A percentile compares a stretch with the other conserved stretches of the same genome.
phyloP scores from a whole-genome alignment of 352 stramenopile genomes.

The Globisporangium takayamanum region DNA sequence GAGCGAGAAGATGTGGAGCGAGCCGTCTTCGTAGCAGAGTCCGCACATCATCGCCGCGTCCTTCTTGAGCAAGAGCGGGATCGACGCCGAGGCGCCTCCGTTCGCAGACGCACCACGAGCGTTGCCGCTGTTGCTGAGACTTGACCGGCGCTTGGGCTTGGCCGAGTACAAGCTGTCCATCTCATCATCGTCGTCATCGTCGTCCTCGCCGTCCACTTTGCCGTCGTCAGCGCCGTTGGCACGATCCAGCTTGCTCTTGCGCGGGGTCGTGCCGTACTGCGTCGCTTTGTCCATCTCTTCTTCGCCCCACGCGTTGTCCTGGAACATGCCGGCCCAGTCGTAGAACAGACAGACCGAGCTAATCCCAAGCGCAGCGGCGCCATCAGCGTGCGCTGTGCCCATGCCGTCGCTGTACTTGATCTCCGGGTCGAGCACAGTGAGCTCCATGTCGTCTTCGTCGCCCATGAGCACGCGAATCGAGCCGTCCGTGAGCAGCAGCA shows the following conservation, averaged over 20 bases:
- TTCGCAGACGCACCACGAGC: constrained; percentile 5
- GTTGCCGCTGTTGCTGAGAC: constrained; percentile 7
- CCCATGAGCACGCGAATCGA: constrained; percentile 76
- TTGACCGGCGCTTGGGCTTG: constrained; percentile 22
- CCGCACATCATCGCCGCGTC: constrained; percentile 79
- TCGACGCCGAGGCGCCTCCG: constrained; percentile 21
- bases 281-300: constrained; percentile 19
- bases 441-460: constrained; percentile 74
- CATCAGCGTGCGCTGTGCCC: constrained; percentile 19
- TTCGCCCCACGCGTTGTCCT: constrained; percentile 52
- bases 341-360: constrained; percentile 78
- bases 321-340: constrained; percentile 80
- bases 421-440: constrained; percentile 74
- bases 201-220: constrained; percentile 7
- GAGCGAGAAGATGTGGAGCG: constrained; percentile 75
- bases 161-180: constrained; percentile 68
- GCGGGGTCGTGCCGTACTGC: constrained; percentile 18
- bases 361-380: constrained; percentile 20
- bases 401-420: constrained; percentile 52
- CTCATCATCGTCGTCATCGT: constrained; percentile 61
- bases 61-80: constrained; percentile 38
- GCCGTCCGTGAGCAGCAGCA: constrained; percentile 74
- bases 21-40: constrained; percentile 76
- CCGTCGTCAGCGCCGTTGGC: neutral
- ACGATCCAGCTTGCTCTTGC: constrained; percentile 4